phyloP scores from a whole-genome alignment of 1,139 yeast species.

The Yamadazyma aaseri region DNA sequence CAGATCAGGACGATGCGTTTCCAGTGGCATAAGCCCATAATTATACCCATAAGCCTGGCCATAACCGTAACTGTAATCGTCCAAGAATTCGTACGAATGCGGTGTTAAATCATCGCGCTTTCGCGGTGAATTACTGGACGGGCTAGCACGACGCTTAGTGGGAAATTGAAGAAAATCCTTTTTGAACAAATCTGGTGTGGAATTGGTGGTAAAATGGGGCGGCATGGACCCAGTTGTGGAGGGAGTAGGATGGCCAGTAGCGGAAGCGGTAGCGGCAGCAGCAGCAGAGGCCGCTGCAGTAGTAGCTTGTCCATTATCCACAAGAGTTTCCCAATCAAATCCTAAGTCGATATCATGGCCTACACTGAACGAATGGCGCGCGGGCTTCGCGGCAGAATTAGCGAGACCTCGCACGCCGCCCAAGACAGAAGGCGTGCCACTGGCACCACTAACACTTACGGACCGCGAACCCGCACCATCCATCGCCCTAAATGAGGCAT shows the following conservation, averaged over 20 bases:
- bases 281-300: background rate
- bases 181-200: slow-evolving; percentile 3
- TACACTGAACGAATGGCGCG: slow-evolving; percentile 1
- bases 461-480: background rate
- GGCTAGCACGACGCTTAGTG: background rate
- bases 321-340: slow-evolving; percentile 1
- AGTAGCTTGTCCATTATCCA: background rate
- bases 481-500: background rate
- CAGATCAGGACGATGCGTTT: background rate
- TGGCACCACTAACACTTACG: background rate
- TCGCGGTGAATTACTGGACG: background rate
- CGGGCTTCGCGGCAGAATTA: too few species aligned
- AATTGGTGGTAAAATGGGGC: background rate
- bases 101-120: background rate
- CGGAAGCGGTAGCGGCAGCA: too few species aligned
- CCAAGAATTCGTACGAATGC: background rate
- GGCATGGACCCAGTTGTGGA: background rate
- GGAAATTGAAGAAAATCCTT: slow-evolving; percentile 3
- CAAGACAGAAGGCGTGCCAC: background rate
- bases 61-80: background rate
- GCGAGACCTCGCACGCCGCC: background rate
- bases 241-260: slow-evolving; percentile 1
- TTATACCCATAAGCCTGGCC: background rate
- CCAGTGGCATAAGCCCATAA: background rate
- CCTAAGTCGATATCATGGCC: background rate